phyloP scores from a whole-genome alignment of 176 grass and related monocot genomes.

The Canna indica region DNA sequence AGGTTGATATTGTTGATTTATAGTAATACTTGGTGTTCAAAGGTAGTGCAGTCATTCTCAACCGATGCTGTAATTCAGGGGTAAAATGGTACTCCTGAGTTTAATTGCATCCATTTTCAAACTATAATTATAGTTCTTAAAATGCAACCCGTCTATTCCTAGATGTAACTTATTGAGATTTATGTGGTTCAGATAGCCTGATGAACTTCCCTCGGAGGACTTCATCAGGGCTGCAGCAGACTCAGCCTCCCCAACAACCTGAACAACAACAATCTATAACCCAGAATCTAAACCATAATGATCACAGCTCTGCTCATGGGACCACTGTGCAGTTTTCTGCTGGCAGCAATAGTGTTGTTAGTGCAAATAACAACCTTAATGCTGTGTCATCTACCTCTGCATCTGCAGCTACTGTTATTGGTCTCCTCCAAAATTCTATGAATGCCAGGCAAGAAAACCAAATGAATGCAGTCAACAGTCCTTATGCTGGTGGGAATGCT shows the following conservation, averaged over 20 bases:
- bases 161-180: too few species aligned
- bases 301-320: slow-evolving; percentile 47
- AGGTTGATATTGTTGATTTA: too few species aligned
- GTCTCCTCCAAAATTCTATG: slow-evolving; percentile 48
- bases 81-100: too few species aligned
- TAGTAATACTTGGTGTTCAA: too few species aligned
- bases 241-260: slow-evolving; percentile 51
- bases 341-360: slow-evolving; percentile 36
- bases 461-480: slow-evolving; percentile 29
- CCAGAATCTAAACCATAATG: slow-evolving; percentile 66
- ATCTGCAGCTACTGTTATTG: slow-evolving; percentile 26
- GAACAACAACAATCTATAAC: slow-evolving; percentile 54
- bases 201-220: slow-evolving; percentile 74
- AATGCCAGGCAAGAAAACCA: slow-evolving; percentile 54
- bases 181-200: slow-evolving; percentile 62
- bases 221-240: slow-evolving; percentile 43
- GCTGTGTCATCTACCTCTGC: slow-evolving; percentile 46
- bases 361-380: slow-evolving; percentile 40
- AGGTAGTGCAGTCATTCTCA: too few species aligned
- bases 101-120: too few species aligned
- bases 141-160: too few species aligned
- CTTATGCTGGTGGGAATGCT: slow-evolving; percentile 23
- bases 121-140: too few species aligned
- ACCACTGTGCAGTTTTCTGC: slow-evolving; percentile 37
- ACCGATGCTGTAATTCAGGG: too few species aligned